Evolutionary conservation across 2,329 filamentous ascomycete species (phyloP).

Genomic region (Knufia petricola): DNA sequence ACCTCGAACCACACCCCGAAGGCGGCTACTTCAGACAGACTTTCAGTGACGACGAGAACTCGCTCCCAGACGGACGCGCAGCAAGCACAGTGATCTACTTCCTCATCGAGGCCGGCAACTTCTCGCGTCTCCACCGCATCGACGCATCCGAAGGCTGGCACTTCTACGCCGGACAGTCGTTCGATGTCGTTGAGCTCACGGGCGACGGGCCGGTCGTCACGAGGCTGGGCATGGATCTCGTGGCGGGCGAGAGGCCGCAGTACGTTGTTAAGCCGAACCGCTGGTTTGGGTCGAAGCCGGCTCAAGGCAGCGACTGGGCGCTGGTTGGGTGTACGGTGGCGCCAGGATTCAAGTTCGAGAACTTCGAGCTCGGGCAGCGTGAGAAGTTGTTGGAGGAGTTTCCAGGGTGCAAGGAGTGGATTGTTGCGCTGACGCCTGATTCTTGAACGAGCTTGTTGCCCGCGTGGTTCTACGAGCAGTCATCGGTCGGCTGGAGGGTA

Average conservation of each 20-base stretch:
- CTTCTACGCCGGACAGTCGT: conserved; percentile 11
- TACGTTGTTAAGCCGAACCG: conserved; percentile 46
- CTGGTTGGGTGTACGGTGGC: conserved; percentile 61
- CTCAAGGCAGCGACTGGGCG: conserved; percentile 57
- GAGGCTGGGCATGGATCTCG: conserved; percentile 33
- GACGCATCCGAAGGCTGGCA: conserved; percentile 42
- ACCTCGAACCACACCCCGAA: conserved; percentile 49
- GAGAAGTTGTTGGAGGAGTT: conserved; percentile 8
- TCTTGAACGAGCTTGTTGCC: too few relatives aligned
- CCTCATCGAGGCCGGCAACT: conserved; percentile 51
- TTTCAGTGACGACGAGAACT: conserved; percentile 50
- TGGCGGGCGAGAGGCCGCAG: conserved; percentile 51
- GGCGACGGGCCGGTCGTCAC: conserved; percentile 43
- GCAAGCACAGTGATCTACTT: conserved; percentile 54
- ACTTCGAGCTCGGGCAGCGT: conserved; percentile 15
- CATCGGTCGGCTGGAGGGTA: too few relatives aligned
- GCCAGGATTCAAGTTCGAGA: conserved; percentile 53
- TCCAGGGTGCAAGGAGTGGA: conserved; percentile 2
- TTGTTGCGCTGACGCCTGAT: conserved; percentile 1
- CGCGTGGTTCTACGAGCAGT: too few relatives aligned
- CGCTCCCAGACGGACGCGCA: conserved; percentile 36
- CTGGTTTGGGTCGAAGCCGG: conserved; percentile 4
- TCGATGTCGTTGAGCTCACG: conserved; percentile 47
- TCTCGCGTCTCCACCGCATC: conserved; percentile 56
- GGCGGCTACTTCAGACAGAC: conserved; percentile 58